phyloP scores from a whole-genome alignment of 2,329 filamentous ascomycete genomes.

The Penicillium verrucosum region DNA sequence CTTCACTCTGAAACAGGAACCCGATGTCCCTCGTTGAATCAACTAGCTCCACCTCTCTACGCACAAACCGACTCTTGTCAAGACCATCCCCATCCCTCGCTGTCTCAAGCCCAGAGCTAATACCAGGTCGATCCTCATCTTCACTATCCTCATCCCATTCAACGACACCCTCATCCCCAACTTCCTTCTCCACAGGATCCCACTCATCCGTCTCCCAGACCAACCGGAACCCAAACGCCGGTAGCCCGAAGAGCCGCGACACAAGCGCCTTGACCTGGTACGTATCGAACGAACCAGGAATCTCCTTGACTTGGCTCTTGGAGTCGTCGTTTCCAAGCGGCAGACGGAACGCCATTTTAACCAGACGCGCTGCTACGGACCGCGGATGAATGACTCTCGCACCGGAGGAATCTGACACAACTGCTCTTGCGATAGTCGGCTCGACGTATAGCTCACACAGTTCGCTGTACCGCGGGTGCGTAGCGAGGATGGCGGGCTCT shows the following conservation, averaged over 20 bases:
- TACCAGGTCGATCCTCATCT: slow-evolving; percentile 17
- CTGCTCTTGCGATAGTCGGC: slow-evolving; percentile 59
- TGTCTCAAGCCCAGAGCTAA: slow-evolving; percentile 11
- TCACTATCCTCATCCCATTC: slow-evolving; percentile 47
- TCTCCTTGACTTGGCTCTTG: slow-evolving; percentile 45
- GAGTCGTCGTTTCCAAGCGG: neutral
- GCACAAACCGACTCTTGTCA: slow-evolving; percentile 61
- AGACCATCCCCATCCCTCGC: slow-evolving; percentile 5
- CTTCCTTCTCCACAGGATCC: slow-evolving; percentile 69
- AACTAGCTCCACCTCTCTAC: slow-evolving; percentile 73
- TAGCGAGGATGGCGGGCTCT: slow-evolving; percentile 52
- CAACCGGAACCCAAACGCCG: slow-evolving; percentile 63
- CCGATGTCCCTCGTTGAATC: slow-evolving; percentile 79
- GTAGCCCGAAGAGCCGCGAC: slow-evolving; percentile 63
- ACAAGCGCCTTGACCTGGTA: slow-evolving; percentile 80
- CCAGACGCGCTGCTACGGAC: slow-evolving; percentile 75
- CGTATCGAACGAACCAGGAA: slow-evolving; percentile 75
- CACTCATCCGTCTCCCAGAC: slow-evolving; percentile 90
- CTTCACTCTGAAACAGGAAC: slow-evolving; percentile 68
- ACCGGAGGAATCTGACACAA: slow-evolving; percentile 34
- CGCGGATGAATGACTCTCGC: slow-evolving; percentile 59
- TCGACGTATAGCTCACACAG: slow-evolving; percentile 75
- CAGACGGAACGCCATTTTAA: slow-evolving; percentile 61
- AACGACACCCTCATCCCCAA: slow-evolving; percentile 51
- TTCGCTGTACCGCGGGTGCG: slow-evolving; percentile 69